These are phyloP conservation scores for Kwoniella mangroviensis DNA, from an alignment of 768 basidiomycete species.

Conservation along the genomic window DNA sequence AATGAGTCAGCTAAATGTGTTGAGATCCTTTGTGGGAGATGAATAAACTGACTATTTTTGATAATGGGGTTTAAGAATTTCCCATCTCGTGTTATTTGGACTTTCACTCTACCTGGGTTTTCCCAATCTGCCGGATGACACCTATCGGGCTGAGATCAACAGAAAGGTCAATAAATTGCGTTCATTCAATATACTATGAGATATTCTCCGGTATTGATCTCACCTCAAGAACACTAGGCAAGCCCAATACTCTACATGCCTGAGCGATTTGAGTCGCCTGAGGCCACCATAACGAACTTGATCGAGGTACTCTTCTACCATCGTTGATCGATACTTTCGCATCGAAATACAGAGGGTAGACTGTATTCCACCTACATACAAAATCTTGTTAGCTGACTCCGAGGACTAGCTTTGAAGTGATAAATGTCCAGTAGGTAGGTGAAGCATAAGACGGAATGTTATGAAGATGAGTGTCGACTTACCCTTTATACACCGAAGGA, in stretches of 20 bases:
- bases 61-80: conserved; percentile 55
- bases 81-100: conserved; percentile 63
- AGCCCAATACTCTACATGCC: conserved; percentile 74
- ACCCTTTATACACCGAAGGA: conserved; percentile 51
- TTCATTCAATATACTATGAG: too few relatives aligned
- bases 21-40: not conserved
- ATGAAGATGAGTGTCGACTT: conserved; percentile 16
- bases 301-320: conserved; percentile 76
- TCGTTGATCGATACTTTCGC: conserved; percentile 89
- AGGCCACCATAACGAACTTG: conserved; percentile 90
- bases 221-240: conserved; percentile 84
- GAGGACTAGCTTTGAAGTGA: too few relatives aligned
- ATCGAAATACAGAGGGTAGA: conserved; percentile 97
- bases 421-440: too few relatives aligned
- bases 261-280: conserved; percentile 90
- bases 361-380: conserved; percentile 78
- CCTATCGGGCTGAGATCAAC: conserved; percentile 64
- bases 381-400: too few relatives aligned
- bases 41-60: conserved; percentile 57
- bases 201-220: conserved; percentile 13
- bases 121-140: conserved; percentile 96
- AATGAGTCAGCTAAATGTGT: not conserved
- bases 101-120: conserved; percentile 92
- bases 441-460: not conserved
- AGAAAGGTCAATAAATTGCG: too few relatives aligned